Conservation (phyloP, 1,284 basidiomycete genomes). For the Athelia psychrophila region DNA sequence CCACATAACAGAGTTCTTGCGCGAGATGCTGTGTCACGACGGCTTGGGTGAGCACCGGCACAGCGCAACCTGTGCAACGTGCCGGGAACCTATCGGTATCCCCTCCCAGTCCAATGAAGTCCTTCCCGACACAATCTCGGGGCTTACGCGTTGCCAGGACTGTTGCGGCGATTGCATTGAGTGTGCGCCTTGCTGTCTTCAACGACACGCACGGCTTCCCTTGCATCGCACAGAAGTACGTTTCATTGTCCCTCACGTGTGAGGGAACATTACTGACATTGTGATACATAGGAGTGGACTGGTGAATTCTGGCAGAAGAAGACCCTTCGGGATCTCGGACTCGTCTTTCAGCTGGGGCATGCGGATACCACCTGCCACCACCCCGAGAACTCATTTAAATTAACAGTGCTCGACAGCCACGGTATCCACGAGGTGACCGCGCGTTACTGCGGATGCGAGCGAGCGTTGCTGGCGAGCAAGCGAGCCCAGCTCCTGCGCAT, state of each 20-base stretch:
- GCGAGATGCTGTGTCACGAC: background rate
- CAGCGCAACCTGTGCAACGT: background rate
- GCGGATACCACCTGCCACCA: conserved; percentile 5
- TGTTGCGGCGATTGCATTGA: background rate
- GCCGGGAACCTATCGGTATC: background rate
- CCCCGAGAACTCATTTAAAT: background rate
- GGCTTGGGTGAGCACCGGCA: background rate
- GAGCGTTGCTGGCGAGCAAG: conserved; percentile 1
- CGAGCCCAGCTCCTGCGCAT: conserved; percentile 22
- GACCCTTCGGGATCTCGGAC: conserved; percentile 13
- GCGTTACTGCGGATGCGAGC: conserved; percentile 28
- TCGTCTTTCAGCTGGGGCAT: conserved; percentile 23
- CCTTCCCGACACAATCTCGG: background rate
- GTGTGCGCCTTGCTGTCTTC: background rate
- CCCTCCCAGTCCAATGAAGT: background rate
- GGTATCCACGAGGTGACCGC: conserved; percentile 28
- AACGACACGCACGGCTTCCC: background rate
- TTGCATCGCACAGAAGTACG: background rate
- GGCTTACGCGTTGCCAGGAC: background rate
- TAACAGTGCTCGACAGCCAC: conserved; percentile 6
- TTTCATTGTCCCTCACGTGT: background rate
- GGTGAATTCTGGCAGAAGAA: conserved; percentile 6
- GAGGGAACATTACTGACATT: background rate
- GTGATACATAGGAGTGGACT: background rate
- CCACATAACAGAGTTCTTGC: background rate